phyloP scores from a whole-genome alignment of 2,329 filamentous ascomycete genomes.

The Calonectria hongkongensis region DNA sequence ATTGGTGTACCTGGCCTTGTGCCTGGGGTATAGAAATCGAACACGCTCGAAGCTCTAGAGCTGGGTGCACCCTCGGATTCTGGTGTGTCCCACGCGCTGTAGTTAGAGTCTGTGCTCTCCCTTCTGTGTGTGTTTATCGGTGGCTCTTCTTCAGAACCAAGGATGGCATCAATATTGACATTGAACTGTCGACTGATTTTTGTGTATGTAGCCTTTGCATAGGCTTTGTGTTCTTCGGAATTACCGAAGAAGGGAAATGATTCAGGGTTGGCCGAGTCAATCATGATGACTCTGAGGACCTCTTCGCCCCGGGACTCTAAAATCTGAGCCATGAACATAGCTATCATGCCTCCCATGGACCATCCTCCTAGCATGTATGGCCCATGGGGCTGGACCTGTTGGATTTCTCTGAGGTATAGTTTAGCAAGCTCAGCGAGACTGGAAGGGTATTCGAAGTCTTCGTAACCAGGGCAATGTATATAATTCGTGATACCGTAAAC shows the following conservation, averaged over 20 bases:
- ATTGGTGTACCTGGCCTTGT: conserved; percentile 33
- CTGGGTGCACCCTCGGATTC: conserved; percentile 3
- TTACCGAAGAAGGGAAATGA: conserved; percentile 45
- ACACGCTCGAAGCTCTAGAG: conserved; percentile 43
- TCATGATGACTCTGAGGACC: conserved; percentile 52
- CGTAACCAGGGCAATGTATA: conserved; percentile 43
- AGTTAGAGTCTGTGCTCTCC: conserved; percentile 16
- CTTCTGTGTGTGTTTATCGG: neutral
- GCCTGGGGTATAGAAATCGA: conserved; percentile 37
- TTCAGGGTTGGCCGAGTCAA: conserved; percentile 52
- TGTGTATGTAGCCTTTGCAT: conserved; percentile 44
- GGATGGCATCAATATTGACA: neutral
- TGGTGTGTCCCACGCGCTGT: conserved; percentile 15
- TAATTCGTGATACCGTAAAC: conserved; percentile 52
- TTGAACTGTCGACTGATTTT: conserved; percentile 29
- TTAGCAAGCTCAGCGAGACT: conserved; percentile 47
- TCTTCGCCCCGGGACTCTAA: conserved; percentile 43
- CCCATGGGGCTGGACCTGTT: conserved; percentile 46
- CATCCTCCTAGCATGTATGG: conserved; percentile 52
- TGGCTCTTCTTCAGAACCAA: neutral
- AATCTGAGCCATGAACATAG: conserved; percentile 52
- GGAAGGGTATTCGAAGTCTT: conserved; percentile 45
- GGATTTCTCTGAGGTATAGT: conserved; percentile 47
- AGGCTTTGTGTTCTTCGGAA: conserved; percentile 40
- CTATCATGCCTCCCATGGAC: conserved; percentile 54